Base-by-base conservation (phyloP, 176 grass and related monocot species). In the Themeda triandra region DNA sequence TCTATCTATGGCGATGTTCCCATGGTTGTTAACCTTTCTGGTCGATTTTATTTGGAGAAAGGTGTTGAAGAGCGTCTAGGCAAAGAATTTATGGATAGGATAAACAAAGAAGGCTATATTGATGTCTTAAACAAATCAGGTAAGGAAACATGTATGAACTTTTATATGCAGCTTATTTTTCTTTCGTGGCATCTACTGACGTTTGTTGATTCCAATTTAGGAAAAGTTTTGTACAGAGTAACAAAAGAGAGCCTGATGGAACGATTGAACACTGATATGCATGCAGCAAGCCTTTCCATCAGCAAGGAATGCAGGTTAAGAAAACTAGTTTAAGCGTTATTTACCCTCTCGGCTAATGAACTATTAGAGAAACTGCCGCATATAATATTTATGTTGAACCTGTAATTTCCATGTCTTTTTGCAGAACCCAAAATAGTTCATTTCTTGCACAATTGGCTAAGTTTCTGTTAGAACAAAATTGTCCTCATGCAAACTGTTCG, bases 161-260 rank as follows among this genome's bases (percentile, higher is more conserved):
- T 71, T 79, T 5, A 51, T 51, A 51, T 51, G 17, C 48, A 15
- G 10, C 10, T 51, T 73, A 24, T 45, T 63, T 73, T 7, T 64
- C 13, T 80, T 53, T 73, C 10, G 15, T 73, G 23, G 7, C 17
- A 53, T 86, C 14, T 51, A 36, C 49, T 80, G 8, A 73, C 1
- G 10, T 76, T 27, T n/a, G 15, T 77, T 32, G 23, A 33, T 66
- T 83, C 1, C 24, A 78, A 74, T 72, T 13, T 85, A 93, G 94
- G 94, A 70, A 70, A 87, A 3, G 0, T 87, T 59, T 53, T 48
- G 28, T 98, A 88, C 80, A 88, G 76, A 76, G 89, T 95, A 72
- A 98, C 92, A 51, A 85, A 87, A 88, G 87, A 90, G 36, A 98
- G 95, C 75, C 81, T 98, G 71, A 90, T 78, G 87, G 95, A 98